Conservation (phyloP, 768 basidiomycete genomes). For the Tubosaeta sp. region DNA sequence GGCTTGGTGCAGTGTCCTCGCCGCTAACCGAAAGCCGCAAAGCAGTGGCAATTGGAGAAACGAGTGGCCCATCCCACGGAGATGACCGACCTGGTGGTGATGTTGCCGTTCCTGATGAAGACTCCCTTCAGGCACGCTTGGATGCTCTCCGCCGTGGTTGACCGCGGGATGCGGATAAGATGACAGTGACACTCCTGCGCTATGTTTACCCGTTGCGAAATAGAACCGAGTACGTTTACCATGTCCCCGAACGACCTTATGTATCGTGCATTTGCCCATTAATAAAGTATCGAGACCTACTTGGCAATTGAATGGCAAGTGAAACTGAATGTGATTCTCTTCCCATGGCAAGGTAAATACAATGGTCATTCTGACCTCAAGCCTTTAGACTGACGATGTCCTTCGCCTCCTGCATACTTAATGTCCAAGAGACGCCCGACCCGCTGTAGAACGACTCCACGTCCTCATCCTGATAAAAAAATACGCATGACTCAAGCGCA, state of each 20-base stretch:
- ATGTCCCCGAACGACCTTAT: slow-evolving; percentile 1
- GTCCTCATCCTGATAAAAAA: slow-evolving; percentile 72
- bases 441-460: slow-evolving; percentile 92
- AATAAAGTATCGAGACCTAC: background rate
- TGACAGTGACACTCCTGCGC: background rate
- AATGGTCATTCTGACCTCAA: background rate
- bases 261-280: background rate
- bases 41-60: slow-evolving; percentile 83
- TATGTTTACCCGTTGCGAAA: slow-evolving; percentile 7
- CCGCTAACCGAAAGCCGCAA: slow-evolving; percentile 62
- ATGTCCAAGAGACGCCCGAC: slow-evolving; percentile 87
- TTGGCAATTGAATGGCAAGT: background rate
- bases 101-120: slow-evolving; percentile 67
- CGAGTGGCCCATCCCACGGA: slow-evolving; percentile 30
- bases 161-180: slow-evolving; percentile 7
- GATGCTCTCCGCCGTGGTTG: slow-evolving; percentile 81
- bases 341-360: background rate
- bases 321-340: background rate
- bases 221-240: slow-evolving; percentile 6
- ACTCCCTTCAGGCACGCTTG: slow-evolving; percentile 88
- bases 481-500: slow-evolving; percentile 2
- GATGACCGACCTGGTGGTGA: slow-evolving; percentile 38
- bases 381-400: slow-evolving; percentile 58
- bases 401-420: slow-evolving; percentile 74
- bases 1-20: slow-evolving; percentile 56